Evolutionary conservation across 1,284 basidiomycete species (phyloP).

Genomic region (Trametes polyzona): DNA sequence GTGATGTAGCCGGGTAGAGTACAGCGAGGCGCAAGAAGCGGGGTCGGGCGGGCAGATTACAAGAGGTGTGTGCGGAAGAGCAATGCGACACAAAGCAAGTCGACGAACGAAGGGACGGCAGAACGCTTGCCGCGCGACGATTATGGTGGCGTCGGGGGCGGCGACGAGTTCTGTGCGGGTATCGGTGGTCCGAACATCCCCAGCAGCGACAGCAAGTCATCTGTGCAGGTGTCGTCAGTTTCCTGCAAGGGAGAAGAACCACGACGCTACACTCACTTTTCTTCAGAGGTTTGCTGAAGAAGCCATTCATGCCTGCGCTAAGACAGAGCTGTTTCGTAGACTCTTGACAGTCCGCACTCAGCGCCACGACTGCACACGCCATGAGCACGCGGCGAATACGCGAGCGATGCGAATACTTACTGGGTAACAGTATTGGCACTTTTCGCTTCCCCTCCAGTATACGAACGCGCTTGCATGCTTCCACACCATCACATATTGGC

Average conservation of each 20-base stretch:
- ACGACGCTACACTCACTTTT: constrained; percentile 49
- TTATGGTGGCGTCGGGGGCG: constrained; percentile 21
- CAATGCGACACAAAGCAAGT: constrained; percentile 18
- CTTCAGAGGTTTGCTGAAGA: constrained; percentile 70
- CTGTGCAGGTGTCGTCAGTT: too few relatives aligned
- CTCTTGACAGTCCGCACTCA: constrained; percentile 75
- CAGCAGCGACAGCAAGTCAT: constrained; percentile 15
- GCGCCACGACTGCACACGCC: constrained; percentile 56
- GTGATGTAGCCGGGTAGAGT: too few relatives aligned
- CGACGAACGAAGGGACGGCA: neutral
- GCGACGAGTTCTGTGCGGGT: constrained; percentile 11
- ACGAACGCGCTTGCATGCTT: constrained; percentile 66
- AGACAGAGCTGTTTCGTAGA: constrained; percentile 73
- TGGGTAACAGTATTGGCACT: constrained; percentile 52
- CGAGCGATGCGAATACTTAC: constrained; percentile 42
- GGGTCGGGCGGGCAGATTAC: neutral
- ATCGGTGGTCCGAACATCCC: constrained; percentile 23
- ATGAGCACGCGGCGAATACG: neutral
- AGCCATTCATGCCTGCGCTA: constrained; percentile 74
- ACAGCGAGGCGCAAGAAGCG: neutral
- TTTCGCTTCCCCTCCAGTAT: constrained; percentile 61
- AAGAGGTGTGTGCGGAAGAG: neutral
- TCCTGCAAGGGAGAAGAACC: too few relatives aligned
- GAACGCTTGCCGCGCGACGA: neutral
- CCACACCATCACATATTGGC: constrained; percentile 76